These are phyloP conservation scores for Ottelia alismoides DNA, from an alignment of 106 monocot species.

Conservation along the genomic window DNA sequence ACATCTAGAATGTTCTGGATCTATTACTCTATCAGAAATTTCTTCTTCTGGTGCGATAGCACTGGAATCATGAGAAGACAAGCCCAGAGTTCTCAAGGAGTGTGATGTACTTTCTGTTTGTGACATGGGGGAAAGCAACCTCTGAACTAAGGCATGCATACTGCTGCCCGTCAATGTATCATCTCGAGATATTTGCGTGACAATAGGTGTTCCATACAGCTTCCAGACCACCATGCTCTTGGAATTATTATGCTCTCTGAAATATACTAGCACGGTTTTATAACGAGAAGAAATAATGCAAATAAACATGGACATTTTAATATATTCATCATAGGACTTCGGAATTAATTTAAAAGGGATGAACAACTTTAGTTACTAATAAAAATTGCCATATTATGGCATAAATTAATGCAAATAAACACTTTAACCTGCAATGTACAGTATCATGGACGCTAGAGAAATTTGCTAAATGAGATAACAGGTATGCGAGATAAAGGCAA, in stretches of 20 bases:
- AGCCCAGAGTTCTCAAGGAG: not conserved
- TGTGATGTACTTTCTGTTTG: slow-evolving; percentile 19
- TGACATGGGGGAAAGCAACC: slow-evolving; percentile 58
- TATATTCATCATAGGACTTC: not conserved
- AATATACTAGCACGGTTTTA: not conserved
- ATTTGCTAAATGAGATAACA: too few species aligned
- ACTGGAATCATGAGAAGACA: slow-evolving; percentile 8
- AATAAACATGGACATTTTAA: not conserved
- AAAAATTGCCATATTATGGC: not conserved
- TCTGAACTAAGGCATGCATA: slow-evolving; percentile 38
- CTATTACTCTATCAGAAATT: slow-evolving; percentile 11
- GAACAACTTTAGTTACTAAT: too few species aligned
- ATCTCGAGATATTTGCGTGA: slow-evolving; percentile 37
- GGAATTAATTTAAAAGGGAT: not conserved
- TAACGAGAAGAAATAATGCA: not conserved
- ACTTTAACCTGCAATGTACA: not conserved
- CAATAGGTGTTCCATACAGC: slow-evolving; percentile 60
- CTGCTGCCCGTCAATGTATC: slow-evolving; percentile 29
- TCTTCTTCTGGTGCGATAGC: slow-evolving; percentile 7
- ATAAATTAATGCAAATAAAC: not conserved
- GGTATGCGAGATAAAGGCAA: too few species aligned
- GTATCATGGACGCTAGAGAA: too few species aligned
- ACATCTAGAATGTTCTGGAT: slow-evolving; percentile 4
- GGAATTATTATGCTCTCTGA: slow-evolving; percentile 34
- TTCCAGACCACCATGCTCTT: slow-evolving; percentile 42